A percentile compares a stretch with the other conserved stretches of the same genome.
phyloP scores from a whole-genome alignment of 106 monocot genomes.

The Platanthera guangdongensis region DNA sequence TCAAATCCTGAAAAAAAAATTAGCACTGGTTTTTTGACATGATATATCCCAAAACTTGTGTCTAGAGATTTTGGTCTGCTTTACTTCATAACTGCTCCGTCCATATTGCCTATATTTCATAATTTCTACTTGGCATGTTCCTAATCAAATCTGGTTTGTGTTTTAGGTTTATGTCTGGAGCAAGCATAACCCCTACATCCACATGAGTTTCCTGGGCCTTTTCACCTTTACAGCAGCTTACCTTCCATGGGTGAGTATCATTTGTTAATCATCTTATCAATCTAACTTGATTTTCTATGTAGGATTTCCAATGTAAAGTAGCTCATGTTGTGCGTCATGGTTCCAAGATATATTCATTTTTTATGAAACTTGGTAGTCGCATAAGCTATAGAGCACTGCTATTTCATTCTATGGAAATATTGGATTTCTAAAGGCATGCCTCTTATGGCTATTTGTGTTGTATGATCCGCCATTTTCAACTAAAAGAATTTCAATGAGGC shows the following conservation, averaged over 20 bases:
- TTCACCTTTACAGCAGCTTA: slow-evolving; percentile 94
- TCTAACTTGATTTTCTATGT: background rate
- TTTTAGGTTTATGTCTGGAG: background rate
- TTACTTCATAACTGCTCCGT: background rate
- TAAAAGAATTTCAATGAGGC: no score
- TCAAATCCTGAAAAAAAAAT: background rate
- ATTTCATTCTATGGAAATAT: background rate
- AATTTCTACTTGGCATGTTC: background rate
- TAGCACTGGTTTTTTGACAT: background rate
- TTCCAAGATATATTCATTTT: background rate
- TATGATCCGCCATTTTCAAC: background rate
- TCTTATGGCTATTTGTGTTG: background rate
- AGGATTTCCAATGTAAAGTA: background rate
- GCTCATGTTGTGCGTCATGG: background rate
- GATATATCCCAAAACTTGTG: background rate
- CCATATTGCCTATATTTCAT: background rate
- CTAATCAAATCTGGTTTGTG: background rate
- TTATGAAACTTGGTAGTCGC: background rate
- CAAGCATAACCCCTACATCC: slow-evolving; percentile 23
- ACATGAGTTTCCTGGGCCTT: slow-evolving; percentile 95
- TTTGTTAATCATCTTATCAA: background rate
- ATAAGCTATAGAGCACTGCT: background rate
- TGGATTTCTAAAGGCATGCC: background rate
- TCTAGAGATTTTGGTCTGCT: background rate
- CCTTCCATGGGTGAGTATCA: slow-evolving; percentile 87